Base-by-base conservation (phyloP, 768 basidiomycete species). In the Chiua virens region DNA sequence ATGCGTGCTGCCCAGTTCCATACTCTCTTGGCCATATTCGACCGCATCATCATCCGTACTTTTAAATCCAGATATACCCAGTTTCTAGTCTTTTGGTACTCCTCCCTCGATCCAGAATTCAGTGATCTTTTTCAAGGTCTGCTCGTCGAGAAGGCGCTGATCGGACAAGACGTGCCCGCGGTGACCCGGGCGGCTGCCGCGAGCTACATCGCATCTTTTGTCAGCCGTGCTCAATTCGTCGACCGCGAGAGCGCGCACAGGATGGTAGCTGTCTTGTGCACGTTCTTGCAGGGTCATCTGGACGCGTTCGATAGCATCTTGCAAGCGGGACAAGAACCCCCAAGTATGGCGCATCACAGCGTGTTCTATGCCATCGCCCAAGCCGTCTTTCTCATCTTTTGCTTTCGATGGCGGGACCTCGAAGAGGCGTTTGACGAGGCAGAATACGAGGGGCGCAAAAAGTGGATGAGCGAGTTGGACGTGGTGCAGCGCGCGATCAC, bases 51-150 rank as follows among this genome's bases (percentile, higher is more conserved):
- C 65, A 81, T 99, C 43, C 89, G 86, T 35, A 98, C 97, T 3
- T 97, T 97, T 75, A 94, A 95, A 63, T 97, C 94, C 0, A 89
- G 95, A 35, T 97, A 98, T 69, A 94, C 93, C 14, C 97, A 98
- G 62, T 99, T 99, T 72, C 81, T 99, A 53, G 63, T 98, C 41
- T 99, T 99, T 76, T 97, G 92, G 85, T 92, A 87, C 63, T 80
- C 94, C 20, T 98, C 96, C 0, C 85, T 96, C 45, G 86, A 93
- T 58, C 76, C 87, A 3, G 85, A 91, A 54, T 97, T 93, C 60
- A 81, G 88, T 40, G 96, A 99, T 67, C 79, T 92, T 48, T 98
- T 99, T 67, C 90, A 91, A 54, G 96, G 96, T 34, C 82, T 93
- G 64, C 87, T 99, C n/a, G 86, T 98, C 38, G 89, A 90, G 8